Evolutionary conservation across 2,329 filamentous ascomycete genomes (phyloP).

Genomic region (Metarhizium guizhouense): DNA sequence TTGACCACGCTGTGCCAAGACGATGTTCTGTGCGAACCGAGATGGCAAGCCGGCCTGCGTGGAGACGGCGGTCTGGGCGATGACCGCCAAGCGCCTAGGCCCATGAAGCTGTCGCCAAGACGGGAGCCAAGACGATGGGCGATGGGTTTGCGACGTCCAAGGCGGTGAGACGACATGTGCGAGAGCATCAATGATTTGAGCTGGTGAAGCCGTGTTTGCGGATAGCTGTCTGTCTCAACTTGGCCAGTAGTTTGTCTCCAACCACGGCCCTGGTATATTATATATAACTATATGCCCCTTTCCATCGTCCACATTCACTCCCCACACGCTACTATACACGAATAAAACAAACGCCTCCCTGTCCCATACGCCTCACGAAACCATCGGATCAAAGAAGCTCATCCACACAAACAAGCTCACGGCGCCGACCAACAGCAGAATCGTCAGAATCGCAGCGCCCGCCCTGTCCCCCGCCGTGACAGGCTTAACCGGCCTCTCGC

Average conservation of each 20-base stretch:
- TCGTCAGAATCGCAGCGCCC: slow-evolving; percentile 46
- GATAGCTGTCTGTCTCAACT: too few relatives aligned
- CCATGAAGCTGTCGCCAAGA: neutral
- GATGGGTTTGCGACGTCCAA: too few relatives aligned
- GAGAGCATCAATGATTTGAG: too few relatives aligned
- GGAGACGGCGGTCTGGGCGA: neutral
- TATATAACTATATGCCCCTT: too few relatives aligned
- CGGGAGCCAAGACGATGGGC: neutral
- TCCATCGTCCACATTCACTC: too few relatives aligned
- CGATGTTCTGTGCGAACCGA: too few relatives aligned
- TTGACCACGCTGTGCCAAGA: too few relatives aligned
- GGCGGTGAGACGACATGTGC: too few relatives aligned
- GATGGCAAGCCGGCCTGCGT: neutral
- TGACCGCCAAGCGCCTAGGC: neutral
- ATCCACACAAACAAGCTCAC: neutral
- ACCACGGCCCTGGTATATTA: too few relatives aligned
- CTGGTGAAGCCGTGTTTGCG: too few relatives aligned
- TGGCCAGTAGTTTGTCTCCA: too few relatives aligned
- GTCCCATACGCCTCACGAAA: neutral
- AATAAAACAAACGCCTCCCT: neutral
- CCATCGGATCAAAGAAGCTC: neutral
- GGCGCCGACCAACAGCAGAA: neutral
- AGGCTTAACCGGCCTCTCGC: slow-evolving; percentile 17
- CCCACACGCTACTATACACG: too few relatives aligned
- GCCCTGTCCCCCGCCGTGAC: slow-evolving; percentile 43